Base-by-base conservation (phyloP, 2,329 filamentous ascomycete genomes). In the Dactylellina cionopaga region DNA sequence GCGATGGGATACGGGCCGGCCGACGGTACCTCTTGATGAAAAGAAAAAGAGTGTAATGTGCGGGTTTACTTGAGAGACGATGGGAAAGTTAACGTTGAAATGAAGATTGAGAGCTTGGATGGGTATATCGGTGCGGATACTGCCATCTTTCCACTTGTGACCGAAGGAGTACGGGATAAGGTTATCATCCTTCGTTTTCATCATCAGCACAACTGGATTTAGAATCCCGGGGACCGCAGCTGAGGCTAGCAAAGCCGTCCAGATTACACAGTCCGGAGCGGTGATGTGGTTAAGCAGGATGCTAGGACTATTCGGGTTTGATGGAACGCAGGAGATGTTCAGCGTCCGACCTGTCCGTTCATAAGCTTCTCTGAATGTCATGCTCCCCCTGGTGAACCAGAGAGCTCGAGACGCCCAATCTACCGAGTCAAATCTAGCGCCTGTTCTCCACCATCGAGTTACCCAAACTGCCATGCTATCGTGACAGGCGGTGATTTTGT, bases 31-130 rank as follows among this genome's bases (percentile, higher is more conserved):
- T 29, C 95, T 87, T 0, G 93, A 96, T 27, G 91, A 95, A 84
- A 98, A 99, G 86, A 99, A 98, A 85, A 99, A 99, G 25, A 98
- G 88, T 78, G 96, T 98, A 80, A 99, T 94, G 80, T 99, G 95
- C 1, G 95, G 95, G 80, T 99, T 99, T 51, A 97, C 94, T 82
- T 92, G 87, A 5, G 85, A 88, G 55, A 90, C 95, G 75, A 99
- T 93, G 75, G 91, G 94, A 80, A 98, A 99, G 80, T 96, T 97
- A 80, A 98, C 95, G 80, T 98, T 98, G 84, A 99, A 99, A 79
- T 98, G 92, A 0, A 96, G 85, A 80, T 99, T 98, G 55, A 99
- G 85, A 1, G 93, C 90, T 80, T 94, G 95, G 78, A 99, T 87
- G 0, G 95, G 95, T 25, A 99, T 97, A 78, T 99, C 95, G 0